A percentile compares a stretch with the other conserved stretches of the same genome.
Conservation (phyloP, 192 early-diverging fungal genomes). For the Coemansia sp. region DNA sequence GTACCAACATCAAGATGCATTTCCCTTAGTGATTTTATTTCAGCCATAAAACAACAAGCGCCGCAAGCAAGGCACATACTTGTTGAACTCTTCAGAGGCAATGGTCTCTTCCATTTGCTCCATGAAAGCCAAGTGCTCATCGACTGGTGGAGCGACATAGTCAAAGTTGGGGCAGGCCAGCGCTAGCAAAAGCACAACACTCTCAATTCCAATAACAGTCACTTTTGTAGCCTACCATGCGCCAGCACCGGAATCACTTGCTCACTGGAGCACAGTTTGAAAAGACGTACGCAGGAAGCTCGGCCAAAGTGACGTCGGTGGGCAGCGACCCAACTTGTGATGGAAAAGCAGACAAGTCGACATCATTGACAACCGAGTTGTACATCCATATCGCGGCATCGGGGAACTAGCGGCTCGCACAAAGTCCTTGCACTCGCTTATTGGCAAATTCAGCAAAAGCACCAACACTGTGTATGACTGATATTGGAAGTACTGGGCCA, state of each 20-base stretch:
- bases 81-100: background rate
- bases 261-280: background rate
- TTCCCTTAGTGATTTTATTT: too few relatives aligned
- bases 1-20: too few relatives aligned
- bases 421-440: conserved; percentile 69
- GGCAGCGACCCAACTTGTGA: too few relatives aligned
- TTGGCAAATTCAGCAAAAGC: too few relatives aligned
- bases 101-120: background rate
- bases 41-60: background rate
- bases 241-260: background rate
- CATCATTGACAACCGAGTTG: too few relatives aligned
- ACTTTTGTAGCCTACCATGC: too few relatives aligned
- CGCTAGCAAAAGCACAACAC: background rate
- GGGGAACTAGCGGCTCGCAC: conserved; percentile 61
- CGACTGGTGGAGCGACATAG: background rate
- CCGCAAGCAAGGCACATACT: background rate
- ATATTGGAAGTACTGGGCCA: too few relatives aligned
- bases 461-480: too few relatives aligned
- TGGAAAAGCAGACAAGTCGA: too few relatives aligned
- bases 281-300: background rate
- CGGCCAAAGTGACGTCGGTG: too few relatives aligned
- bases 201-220: background rate
- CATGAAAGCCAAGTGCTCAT: background rate
- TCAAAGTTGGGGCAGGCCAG: background rate
- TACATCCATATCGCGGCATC: too few relatives aligned